A percentile compares a stretch with the other conserved stretches of the same genome.
Conservation (phyloP, 306 rosid genomes). For the Pterocarpus macrocarpus region DNA sequence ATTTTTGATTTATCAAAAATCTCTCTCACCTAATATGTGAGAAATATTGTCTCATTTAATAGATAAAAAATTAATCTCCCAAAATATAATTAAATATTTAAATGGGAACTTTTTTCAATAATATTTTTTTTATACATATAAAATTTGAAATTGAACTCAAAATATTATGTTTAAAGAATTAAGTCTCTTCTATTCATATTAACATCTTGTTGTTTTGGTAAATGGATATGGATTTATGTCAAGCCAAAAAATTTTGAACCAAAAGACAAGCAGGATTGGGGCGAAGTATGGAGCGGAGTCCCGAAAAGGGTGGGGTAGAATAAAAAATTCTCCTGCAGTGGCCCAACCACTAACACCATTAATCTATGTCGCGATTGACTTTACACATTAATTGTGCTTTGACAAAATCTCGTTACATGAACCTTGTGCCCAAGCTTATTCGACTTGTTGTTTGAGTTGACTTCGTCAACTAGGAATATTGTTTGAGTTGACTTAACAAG, state of each 20-base stretch:
- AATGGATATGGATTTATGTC: not conserved
- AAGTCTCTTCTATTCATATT: too few species aligned
- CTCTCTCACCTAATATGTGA: too few species aligned
- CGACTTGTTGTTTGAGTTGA: too few species aligned
- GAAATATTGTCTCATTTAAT: too few species aligned
- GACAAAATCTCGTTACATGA: not conserved
- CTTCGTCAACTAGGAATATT: not conserved
- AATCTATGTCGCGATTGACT: constrained; percentile 45
- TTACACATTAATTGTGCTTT: constrained; percentile 31
- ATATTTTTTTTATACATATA: too few species aligned
- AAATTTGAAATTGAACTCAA: too few species aligned
- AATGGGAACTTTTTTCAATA: too few species aligned
- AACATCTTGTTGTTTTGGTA: too few species aligned
- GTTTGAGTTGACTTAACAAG: constrained; percentile 37
- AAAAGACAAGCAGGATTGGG: constrained; percentile 8
- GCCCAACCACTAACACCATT: constrained; percentile 44
- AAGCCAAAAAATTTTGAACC: constrained; percentile 25
- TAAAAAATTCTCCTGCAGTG: constrained; percentile 31
- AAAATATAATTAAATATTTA: too few species aligned
- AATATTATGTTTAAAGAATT: too few species aligned
- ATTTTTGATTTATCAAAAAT: too few species aligned
- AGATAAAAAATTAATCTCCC: too few species aligned
- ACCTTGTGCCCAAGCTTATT: not conserved
- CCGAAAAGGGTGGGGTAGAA: not conserved
- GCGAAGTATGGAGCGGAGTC: constrained; percentile 1